phyloP scores from a whole-genome alignment of 495 filamentous ascomycete species.

The Tuber brumale region DNA sequence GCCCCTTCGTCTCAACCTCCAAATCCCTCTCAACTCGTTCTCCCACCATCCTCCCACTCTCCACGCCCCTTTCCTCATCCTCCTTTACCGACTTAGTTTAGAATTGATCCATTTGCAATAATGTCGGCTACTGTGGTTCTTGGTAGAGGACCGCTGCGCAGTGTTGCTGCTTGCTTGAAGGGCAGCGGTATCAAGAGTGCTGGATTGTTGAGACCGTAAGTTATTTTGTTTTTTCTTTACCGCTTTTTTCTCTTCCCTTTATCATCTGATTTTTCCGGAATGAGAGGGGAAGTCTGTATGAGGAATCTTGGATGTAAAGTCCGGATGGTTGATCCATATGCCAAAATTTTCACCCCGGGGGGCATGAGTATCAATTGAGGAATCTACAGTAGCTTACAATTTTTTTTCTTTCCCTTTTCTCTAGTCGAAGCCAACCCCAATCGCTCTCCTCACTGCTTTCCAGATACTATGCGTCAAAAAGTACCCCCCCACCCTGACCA shows the following conservation, averaged over 20 bases:
- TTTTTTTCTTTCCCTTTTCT: not conserved
- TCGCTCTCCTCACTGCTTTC: conserved; percentile 47
- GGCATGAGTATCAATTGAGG: not conserved
- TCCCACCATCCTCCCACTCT: conserved; percentile 14
- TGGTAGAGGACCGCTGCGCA: conserved; percentile 36
- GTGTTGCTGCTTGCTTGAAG: conserved; percentile 24
- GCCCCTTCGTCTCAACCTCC: conserved; percentile 43
- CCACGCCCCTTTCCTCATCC: conserved; percentile 4
- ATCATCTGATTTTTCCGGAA: not conserved
- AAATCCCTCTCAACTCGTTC: conserved; percentile 38
- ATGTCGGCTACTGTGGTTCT: conserved; percentile 39
- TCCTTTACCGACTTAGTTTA: not conserved
- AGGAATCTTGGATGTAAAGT: not conserved
- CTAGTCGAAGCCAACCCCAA: conserved; percentile 35
- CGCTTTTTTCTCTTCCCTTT: not conserved
- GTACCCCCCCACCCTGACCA: conserved; percentile 47
- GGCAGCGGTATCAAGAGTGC: conserved; percentile 27
- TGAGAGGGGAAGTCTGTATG: not conserved
- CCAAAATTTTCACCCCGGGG: not conserved
- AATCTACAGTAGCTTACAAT: not conserved
- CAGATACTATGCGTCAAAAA: conserved; percentile 71
- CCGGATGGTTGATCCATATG: not conserved
- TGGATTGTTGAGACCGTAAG: conserved; percentile 39
- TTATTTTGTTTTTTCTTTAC: conserved; percentile 7
- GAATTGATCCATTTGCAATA: conserved; percentile 27